Evolutionary conservation across 2,329 filamentous ascomycete species (phyloP).

Genomic region (Epichloe elymi): DNA sequence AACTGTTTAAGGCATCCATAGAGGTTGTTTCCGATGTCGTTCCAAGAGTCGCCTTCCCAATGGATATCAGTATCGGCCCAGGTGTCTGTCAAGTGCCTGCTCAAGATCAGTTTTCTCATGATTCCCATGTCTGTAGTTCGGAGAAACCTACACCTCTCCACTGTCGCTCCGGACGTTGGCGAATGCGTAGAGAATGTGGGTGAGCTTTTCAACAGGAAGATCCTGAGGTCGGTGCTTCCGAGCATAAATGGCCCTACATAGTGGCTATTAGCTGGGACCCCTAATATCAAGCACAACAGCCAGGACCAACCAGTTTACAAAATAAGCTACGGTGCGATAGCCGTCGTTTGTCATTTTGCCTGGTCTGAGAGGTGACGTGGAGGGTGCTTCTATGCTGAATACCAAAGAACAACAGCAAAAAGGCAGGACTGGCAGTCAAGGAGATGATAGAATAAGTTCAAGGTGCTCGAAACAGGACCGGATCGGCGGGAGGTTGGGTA

Average conservation of each 20-base stretch:
- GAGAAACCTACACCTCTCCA: constrained; percentile 57
- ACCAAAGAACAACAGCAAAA: background rate
- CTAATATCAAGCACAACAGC: background rate
- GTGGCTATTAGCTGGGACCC: background rate
- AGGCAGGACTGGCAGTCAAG: background rate
- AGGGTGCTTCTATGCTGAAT: background rate
- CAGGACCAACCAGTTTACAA: constrained; percentile 48
- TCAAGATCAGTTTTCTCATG: background rate
- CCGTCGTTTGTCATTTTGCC: constrained; percentile 19
- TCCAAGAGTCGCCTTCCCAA: constrained; percentile 55
- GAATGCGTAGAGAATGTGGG: constrained; percentile 83
- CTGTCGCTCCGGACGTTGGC: constrained; percentile 69
- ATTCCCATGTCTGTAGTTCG: background rate
- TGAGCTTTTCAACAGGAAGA: constrained; percentile 67
- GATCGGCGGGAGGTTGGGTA: background rate
- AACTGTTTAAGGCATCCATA: constrained; percentile 87
- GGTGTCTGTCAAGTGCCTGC: constrained; percentile 40
- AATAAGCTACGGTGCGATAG: constrained; percentile 59
- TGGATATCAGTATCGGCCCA: constrained; percentile 64
- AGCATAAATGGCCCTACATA: constrained; percentile 62
- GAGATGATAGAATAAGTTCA: background rate
- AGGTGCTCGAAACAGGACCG: background rate
- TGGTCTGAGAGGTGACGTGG: background rate
- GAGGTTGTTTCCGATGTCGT: constrained; percentile 62
- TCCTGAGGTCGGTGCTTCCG: constrained; percentile 78